phyloP scores from a whole-genome alignment of 768 basidiomycete species.

The Flagelloscypha sp. region DNA sequence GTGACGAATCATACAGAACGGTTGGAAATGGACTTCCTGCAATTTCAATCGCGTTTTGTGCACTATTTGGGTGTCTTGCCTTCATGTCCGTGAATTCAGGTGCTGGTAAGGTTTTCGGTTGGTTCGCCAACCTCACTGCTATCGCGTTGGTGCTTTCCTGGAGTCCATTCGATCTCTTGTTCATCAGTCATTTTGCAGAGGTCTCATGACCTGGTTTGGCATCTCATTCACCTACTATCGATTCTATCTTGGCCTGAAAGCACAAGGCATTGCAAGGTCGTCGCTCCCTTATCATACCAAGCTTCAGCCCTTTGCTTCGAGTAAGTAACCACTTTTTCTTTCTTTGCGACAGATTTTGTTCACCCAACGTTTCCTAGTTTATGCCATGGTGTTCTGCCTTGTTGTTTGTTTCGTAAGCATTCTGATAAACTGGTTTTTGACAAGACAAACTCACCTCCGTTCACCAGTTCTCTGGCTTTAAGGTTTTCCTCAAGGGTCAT shows the following conservation, averaged over 20 bases:
- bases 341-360: constrained; percentile 17
- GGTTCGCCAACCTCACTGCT: constrained; percentile 75
- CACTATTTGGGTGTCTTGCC: constrained; percentile 60
- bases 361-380: too few species aligned
- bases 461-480: constrained; percentile 38
- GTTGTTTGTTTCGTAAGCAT: constrained; percentile 50
- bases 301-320: constrained; percentile 71
- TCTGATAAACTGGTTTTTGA: neutral
- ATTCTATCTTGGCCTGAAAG: constrained; percentile 77
- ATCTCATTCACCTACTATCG: constrained; percentile 73
- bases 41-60: constrained; percentile 59
- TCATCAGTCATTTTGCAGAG: constrained; percentile 32
- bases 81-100: constrained; percentile 70
- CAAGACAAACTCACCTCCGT: neutral
- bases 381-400: constrained; percentile 31
- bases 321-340: too few species aligned
- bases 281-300: constrained; percentile 62
- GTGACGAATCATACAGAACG: too few species aligned
- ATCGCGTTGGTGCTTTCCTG: constrained; percentile 36
- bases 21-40: constrained; percentile 75
- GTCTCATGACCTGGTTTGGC: constrained; percentile 77
- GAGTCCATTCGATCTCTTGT: constrained; percentile 29
- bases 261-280: constrained; percentile 66
- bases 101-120: constrained; percentile 68
- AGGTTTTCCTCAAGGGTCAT: constrained; percentile 41